Evolutionary conservation across 2,329 filamentous ascomycete species (phyloP).

Genomic region (Colletotrichum tamarilloi): DNA sequence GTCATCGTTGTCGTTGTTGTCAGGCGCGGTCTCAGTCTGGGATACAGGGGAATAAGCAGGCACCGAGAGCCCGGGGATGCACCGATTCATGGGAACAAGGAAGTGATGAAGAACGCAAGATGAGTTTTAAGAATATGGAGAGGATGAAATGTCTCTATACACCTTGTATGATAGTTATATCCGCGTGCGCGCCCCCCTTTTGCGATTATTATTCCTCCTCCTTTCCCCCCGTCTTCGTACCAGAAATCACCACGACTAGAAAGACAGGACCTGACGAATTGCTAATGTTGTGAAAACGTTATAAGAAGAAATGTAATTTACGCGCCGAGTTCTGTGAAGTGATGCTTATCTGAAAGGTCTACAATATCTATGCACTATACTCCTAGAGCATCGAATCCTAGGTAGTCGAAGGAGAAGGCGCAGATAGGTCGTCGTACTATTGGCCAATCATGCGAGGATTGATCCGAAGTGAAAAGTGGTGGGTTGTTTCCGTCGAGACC

Average conservation of each 20-base stretch:
- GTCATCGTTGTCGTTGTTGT: not conserved
- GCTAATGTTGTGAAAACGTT: constrained; percentile 1
- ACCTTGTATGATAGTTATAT: constrained; percentile 14
- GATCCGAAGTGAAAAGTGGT: not conserved
- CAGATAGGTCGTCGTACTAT: not conserved
- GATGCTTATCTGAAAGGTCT: not conserved
- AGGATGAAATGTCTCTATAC: not conserved
- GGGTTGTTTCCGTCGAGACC: not conserved
- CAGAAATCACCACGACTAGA: not conserved
- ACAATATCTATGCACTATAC: too few species aligned
- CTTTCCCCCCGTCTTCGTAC: not conserved
- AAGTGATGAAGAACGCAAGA: not conserved
- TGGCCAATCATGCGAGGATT: not conserved
- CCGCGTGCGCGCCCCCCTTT: not conserved
- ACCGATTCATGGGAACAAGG: not conserved
- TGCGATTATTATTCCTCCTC: not conserved
- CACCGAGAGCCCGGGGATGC: not conserved
- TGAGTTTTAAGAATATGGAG: not conserved
- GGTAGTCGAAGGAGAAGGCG: too few species aligned
- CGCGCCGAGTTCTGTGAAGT: too few species aligned
- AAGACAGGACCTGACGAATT: constrained; percentile 7
- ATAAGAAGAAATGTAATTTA: too few species aligned
- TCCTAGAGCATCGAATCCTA: too few species aligned
- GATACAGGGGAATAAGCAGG: not conserved
- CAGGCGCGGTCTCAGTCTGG: not conserved